Base-by-base conservation (phyloP, 345 rosid species). In the Carallia pectinifolia region DNA sequence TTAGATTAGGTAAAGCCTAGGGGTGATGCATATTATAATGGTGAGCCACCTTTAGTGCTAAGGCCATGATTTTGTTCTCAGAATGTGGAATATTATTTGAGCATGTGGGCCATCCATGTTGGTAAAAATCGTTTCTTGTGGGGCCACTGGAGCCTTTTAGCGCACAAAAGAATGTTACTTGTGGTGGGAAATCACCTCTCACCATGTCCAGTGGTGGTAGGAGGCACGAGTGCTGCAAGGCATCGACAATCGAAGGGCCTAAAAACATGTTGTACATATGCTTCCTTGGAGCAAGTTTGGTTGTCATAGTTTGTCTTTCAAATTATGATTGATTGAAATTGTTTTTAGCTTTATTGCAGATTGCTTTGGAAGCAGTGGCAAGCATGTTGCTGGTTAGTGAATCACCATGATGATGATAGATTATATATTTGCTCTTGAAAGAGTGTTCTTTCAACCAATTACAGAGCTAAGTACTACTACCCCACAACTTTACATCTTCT, bases 181-280 rank as follows among this genome's bases (percentile, higher is more conserved):
- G 38, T 62, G 38, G 38, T 39, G 66, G 23, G 27, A 75, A 48
- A 30, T 50, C 27, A 53, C 16, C 38, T 27, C 56, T 3, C 23
- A 3, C 4, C 6, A 17, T 27, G 27, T 56, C 23, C 23, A 23
- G 23, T 23, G 23, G 23, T 23, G 23, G 23, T 23, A 23, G 23
- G 23, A 23, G 23, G 23, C 23, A 23, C 23, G 23, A 67, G 37
- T 27, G 18, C n/a, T 10, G 34, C 53, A 10, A 58, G 44, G 29
- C 52, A 47, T 30, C 29, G 12, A 31, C 30, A 4, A 27, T 5
- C 6, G 39, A 4, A n/a, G 58, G 47, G 29, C 68, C 13, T 48
- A 60, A 79, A 23, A 62, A 75, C 82, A 75, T 61, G 71, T 47
- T 64, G 2, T 52, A 27, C 73, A 73, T 73, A 73, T 76, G 78